These are phyloP conservation scores for Anaeromyces robustus DNA, from an alignment of 192 early-diverging fungal species.

Conservation along the genomic window DNA sequence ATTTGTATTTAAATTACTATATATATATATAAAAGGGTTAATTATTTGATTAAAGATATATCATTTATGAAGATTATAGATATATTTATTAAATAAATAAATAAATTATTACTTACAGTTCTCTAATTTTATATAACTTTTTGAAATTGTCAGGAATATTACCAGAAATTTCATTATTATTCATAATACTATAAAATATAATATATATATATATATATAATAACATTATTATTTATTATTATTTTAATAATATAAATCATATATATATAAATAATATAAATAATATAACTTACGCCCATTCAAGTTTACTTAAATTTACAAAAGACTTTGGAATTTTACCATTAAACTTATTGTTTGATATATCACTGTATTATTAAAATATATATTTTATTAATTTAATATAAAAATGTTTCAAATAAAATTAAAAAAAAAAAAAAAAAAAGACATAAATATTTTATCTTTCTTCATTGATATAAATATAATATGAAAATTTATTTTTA, in stretches of 20 bases:
- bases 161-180: background rate
- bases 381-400: too few species aligned
- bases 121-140: background rate
- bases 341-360: background rate
- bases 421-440: background rate
- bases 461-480: background rate
- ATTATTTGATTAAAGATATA: too few species aligned
- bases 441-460: background rate
- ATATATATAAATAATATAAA: background rate
- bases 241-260: too few species aligned
- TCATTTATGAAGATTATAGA: too few species aligned
- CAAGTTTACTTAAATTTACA: background rate
- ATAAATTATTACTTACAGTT: background rate
- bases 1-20: background rate
- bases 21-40: too few species aligned
- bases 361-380: background rate
- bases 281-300: background rate
- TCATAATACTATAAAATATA: background rate
- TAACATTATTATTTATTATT: too few species aligned
- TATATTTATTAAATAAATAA: too few species aligned
- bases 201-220: too few species aligned
- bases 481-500: background rate
- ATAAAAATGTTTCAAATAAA: too few species aligned
- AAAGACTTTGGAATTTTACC: background rate
- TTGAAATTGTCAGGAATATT: background rate